Evolutionary conservation across 257 asterid species (phyloP).

Genomic region (Plantago elongata): DNA sequence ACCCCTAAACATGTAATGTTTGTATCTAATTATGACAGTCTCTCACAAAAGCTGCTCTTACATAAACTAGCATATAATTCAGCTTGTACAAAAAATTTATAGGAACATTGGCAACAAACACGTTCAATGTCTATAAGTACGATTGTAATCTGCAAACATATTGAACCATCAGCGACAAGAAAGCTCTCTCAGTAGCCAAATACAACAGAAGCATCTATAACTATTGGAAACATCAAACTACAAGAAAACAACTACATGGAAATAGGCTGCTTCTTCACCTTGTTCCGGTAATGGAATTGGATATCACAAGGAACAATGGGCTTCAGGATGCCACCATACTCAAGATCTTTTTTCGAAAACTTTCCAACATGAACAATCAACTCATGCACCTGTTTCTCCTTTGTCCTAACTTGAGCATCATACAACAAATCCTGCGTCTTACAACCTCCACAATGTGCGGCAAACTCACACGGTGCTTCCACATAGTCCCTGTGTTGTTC

Average conservation of each 20-base stretch:
- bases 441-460: constrained; percentile 93
- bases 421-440: constrained; percentile 80
- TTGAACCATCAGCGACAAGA: no score
- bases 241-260: no score
- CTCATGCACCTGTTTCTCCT: constrained; percentile 83
- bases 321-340: constrained; percentile 50
- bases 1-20: neutral
- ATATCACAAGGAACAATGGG: constrained; percentile 87
- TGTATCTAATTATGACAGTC: neutral
- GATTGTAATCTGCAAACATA: no score
- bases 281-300: constrained; percentile 85
- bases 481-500: constrained; percentile 67
- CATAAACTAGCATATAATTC: no score
- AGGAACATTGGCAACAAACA: no score
- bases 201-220: no score
- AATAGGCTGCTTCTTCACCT: constrained; percentile 35
- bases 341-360: constrained; percentile 51
- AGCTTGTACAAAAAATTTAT: no score
- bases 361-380: constrained; percentile 73
- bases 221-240: no score
- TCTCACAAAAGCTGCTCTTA: neutral
- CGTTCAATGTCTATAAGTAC: no score
- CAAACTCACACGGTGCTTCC: constrained; percentile 90
- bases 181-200: no score
- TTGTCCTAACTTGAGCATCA: constrained; percentile 75